A percentile compares a stretch with the other conserved stretches of the same genome.
Conservation (phyloP, 2,329 filamentous ascomycete species). For the Orbilia javanica region DNA sequence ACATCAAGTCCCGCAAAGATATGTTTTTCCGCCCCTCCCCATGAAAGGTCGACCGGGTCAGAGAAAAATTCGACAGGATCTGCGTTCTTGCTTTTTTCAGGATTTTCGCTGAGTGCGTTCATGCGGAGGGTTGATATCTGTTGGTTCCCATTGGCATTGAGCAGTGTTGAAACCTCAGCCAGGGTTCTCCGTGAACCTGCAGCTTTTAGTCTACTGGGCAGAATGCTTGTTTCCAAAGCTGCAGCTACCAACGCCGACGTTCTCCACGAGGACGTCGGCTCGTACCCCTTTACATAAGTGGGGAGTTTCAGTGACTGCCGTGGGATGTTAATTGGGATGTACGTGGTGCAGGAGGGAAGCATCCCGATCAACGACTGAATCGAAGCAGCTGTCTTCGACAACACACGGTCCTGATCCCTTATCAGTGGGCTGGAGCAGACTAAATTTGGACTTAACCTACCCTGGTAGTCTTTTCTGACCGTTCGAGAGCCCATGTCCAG, state of each 20-base stretch:
- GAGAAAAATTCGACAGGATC: slow-evolving; percentile 25
- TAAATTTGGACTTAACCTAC: slow-evolving; percentile 65
- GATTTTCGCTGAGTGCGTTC: slow-evolving; percentile 25
- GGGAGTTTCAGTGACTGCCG: slow-evolving; percentile 34
- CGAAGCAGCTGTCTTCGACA: slow-evolving; percentile 39
- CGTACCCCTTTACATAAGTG: slow-evolving; percentile 43
- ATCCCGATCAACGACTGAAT: slow-evolving; percentile 38
- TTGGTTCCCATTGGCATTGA: slow-evolving; percentile 49
- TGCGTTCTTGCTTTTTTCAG: slow-evolving; percentile 28
- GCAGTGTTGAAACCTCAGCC: slow-evolving; percentile 36
- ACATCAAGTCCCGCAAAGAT: slow-evolving; percentile 49
- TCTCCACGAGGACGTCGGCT: slow-evolving; percentile 41
- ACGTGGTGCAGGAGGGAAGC: slow-evolving; percentile 48
- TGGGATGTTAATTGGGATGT: slow-evolving; percentile 54
- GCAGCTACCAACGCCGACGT: slow-evolving; percentile 50
- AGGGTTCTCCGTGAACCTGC: slow-evolving; percentile 33
- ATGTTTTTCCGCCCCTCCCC: slow-evolving; percentile 51
- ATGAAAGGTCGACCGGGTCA: slow-evolving; percentile 47
- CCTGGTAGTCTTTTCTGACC: slow-evolving; percentile 70
- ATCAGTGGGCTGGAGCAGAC: slow-evolving; percentile 13
- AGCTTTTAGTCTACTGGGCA: slow-evolving; percentile 42
- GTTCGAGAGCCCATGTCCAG: slow-evolving; percentile 88
- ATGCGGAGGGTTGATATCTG: slow-evolving; percentile 52
- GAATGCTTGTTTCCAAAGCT: slow-evolving; percentile 42
- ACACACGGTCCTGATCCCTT: slow-evolving; percentile 51